A percentile compares a stretch with the other conserved stretches of the same genome.
phyloP scores from a whole-genome alignment of 345 rosid species.

The Draba incana region DNA sequence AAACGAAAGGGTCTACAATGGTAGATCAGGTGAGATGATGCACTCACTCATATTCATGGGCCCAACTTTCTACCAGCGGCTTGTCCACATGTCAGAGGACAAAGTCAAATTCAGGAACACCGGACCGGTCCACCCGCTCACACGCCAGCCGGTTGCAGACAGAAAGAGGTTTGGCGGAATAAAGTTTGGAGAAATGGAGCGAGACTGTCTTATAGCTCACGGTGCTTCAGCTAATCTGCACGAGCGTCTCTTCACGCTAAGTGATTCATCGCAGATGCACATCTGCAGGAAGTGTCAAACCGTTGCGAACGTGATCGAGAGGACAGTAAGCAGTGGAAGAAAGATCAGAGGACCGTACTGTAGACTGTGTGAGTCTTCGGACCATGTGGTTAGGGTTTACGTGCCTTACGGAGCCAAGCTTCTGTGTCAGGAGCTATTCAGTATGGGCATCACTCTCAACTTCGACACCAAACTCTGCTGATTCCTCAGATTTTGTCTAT shows the following conservation, averaged over 20 bases:
- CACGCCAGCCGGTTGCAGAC: slow-evolving; percentile 88
- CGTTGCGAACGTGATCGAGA: slow-evolving; percentile 70
- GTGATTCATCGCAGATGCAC: slow-evolving; percentile 80
- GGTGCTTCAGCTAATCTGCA: slow-evolving; percentile 82
- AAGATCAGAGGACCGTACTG: slow-evolving; percentile 87
- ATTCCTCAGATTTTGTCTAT: neutral
- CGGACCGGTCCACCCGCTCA: slow-evolving; percentile 92
- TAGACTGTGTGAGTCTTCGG: slow-evolving; percentile 56
- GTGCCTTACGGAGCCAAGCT: slow-evolving; percentile 88
- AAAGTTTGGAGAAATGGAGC: slow-evolving; percentile 93
- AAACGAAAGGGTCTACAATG: slow-evolving; percentile 76
- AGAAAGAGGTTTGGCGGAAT: slow-evolving; percentile 85
- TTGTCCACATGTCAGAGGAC: slow-evolving; percentile 90
- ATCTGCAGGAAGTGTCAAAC: slow-evolving; percentile 66
- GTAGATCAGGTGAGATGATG: slow-evolving; percentile 78
- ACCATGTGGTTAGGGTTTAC: slow-evolving; percentile 59
- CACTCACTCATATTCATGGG: slow-evolving; percentile 78
- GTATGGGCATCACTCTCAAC: slow-evolving; percentile 77
- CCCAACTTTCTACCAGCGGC: slow-evolving; percentile 85
- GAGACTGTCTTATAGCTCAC: slow-evolving; percentile 87
- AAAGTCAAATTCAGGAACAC: slow-evolving; percentile 92
- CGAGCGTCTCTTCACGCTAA: slow-evolving; percentile 79
- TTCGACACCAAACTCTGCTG: slow-evolving; percentile 63
- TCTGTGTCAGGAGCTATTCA: slow-evolving; percentile 78
- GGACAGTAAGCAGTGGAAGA: slow-evolving; percentile 54